Evolutionary conservation across 768 basidiomycete genomes (phyloP), one percentile per base, ranked within the genome.

Genomic region (Lenzites betulinus): DNA sequence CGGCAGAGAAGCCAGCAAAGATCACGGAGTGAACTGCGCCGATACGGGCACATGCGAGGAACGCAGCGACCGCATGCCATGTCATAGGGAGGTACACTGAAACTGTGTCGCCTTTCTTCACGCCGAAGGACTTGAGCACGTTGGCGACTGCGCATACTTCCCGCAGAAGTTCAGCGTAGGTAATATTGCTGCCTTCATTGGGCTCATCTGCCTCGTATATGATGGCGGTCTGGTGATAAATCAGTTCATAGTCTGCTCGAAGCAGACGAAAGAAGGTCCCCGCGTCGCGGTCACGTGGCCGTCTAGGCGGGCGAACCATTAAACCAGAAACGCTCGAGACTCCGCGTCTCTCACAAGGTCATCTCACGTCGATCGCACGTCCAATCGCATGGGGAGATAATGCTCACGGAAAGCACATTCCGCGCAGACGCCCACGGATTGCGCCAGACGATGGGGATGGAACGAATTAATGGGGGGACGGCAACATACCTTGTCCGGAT

Each of bases 141-240:
- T 98, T 97, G 46, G 96, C 96, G 54, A 98, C 74, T 50, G 82
- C 77, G 76, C 83, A 95, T 30, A 97, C 95, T 73, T 98, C 93
- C 59, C 86, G 89, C 44, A 98, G 83, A 57, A 99, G 89, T 72
- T 97, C 85, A 18, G 83, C 81, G 73, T 91, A 99, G 23, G 87
- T 79, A 72, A 98, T 80, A 48, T 88, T 81, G 60, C 84, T 72
- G 50, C 93, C 90, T 48, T 92, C 82, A 56, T 82, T 86, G 0
- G 95, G 90, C 73, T 99, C 96, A 69, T 99, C 96, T 1, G 95
- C 95, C 74, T 99, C 96, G 78, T 95, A 99, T 74, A 98, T 95
- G 76, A 98, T 97, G 28, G 96, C 96, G 26, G 88, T 87, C 91
- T 94, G 65, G 12, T 9, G 23, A 20, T 3, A 33, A 33, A 33